These are phyloP conservation scores for Albizia julibrissin DNA, from an alignment of 306 rosid genomes.

Conservation along the genomic window DNA sequence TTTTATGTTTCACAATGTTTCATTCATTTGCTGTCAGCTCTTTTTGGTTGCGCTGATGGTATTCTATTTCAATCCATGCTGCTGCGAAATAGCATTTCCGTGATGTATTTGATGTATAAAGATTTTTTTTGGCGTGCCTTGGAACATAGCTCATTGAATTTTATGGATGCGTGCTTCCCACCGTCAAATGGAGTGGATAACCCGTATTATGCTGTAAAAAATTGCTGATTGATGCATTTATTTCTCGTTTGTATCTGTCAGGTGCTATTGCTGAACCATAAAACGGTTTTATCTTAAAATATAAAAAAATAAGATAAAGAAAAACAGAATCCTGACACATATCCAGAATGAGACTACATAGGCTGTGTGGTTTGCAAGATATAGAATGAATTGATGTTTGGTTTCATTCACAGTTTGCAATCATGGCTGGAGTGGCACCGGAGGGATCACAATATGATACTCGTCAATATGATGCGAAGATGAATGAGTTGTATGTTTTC, in stretches of 20 bases:
- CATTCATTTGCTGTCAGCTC: background rate
- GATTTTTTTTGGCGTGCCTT: background rate
- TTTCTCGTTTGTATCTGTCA: background rate
- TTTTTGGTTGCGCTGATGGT: background rate
- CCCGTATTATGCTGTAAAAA: background rate
- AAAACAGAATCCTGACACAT: background rate
- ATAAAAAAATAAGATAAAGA: background rate
- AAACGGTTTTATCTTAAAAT: background rate
- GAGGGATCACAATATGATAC: constrained; percentile 66
- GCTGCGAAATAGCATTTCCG: background rate
- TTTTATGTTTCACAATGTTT: background rate
- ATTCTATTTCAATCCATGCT: background rate
- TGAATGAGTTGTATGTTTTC: constrained; percentile 56
- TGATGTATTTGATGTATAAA: background rate
- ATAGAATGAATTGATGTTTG: background rate
- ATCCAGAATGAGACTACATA: background rate
- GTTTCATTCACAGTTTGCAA: constrained; percentile 24
- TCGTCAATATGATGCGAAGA: constrained; percentile 63
- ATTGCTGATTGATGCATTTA: background rate
- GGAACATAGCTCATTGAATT: background rate
- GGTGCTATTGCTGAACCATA: background rate
- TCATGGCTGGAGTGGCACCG: constrained; percentile 55
- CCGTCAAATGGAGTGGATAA: background rate
- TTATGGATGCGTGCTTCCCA: background rate
- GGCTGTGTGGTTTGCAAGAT: background rate